Evolutionary conservation across 2,329 filamentous ascomycete species (phyloP), one percentile per base, ranked within the genome.

Genomic region (Botryosphaeria agaves): DNA sequence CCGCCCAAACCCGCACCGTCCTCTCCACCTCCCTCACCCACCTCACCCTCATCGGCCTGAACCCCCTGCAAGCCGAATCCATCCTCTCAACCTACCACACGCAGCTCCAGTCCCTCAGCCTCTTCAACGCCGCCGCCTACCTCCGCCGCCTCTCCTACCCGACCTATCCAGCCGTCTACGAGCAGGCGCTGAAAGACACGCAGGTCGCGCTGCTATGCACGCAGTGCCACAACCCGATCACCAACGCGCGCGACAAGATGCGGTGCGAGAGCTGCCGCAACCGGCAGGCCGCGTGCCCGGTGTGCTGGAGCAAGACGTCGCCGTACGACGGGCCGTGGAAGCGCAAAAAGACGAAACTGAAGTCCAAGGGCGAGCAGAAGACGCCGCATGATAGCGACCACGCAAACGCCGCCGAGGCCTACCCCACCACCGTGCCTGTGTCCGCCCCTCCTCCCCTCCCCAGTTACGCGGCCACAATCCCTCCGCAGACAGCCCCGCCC

Each of bases 71-170:
- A 40, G 55, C 64, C 29, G 67, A 72, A 42, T 52, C 56, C 27
- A 64, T 72, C 25, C 58, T 72, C 25, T 55, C 61, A 24, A 53
- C 61, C 3, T 74, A 74, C 44, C 66, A 75, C 45, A 59, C 62
- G 29, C 64, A 67, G 33, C 53, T 76, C 14, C 45, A 57, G 12
- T 48, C 47, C 15, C 49, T 60, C 8, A 56, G 42, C 30, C 57
- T 59, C 29, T 67, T 49, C 50, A 63, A 53, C 45, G 60, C 50
- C 41, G 69, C 69, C 4, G 65, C 67, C 7, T 56, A 64, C 19
- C 49, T 76, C n/a, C 65, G 71, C 16, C 57, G 62, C 26, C 49
- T 67, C 21, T 57, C 62, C 29, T 69, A 70, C 31, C 61, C 67
- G 3, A 51, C 52, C 3, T 70, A 69, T 35, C 64, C 66, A 6